Percentiles rank a stretch among this genome's conserved stretches.
Evolutionary conservation across 2,329 filamentous ascomycete genomes (phyloP).

Genomic region (Colletotrichum lentis): DNA sequence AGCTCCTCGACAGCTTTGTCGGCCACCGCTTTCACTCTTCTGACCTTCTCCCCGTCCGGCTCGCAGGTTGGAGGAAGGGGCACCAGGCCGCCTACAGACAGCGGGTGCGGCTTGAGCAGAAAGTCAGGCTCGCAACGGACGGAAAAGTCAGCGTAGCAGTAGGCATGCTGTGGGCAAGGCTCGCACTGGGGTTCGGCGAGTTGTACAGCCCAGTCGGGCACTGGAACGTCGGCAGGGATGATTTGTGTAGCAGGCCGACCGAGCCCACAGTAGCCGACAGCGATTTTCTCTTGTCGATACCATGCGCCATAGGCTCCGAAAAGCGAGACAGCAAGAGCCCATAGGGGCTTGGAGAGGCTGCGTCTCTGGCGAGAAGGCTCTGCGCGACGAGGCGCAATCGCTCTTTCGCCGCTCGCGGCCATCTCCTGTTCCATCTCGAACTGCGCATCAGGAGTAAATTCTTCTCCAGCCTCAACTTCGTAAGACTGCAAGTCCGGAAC

Average conservation of each 20-base stretch:
- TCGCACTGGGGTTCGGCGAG: constrained; percentile 85
- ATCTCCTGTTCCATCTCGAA: constrained; percentile 79
- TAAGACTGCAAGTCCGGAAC: constrained; percentile 45
- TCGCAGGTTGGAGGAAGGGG: constrained; percentile 92
- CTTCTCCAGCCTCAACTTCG: constrained; percentile 76
- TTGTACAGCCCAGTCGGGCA: constrained; percentile 77
- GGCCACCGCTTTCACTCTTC: constrained; percentile 85
- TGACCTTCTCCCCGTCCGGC: constrained; percentile 90
- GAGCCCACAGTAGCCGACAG: constrained; percentile 92
- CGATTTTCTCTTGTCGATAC: constrained; percentile 95
- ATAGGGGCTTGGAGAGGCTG: constrained; percentile 70
- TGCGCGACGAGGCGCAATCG: constrained; percentile 54
- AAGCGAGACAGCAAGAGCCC: constrained; percentile 74
- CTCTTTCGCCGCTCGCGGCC: constrained; percentile 60
- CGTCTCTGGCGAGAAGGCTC: constrained; percentile 51
- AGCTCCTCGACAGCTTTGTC: constrained; percentile 88
- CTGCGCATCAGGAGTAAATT: constrained; percentile 93
- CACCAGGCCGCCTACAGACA: constrained; percentile 80
- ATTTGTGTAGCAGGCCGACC: constrained; percentile 68
- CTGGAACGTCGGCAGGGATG: constrained; percentile 57
- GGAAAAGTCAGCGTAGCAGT: constrained; percentile 80
- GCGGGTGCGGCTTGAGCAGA: constrained; percentile 81
- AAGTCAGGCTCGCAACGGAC: constrained; percentile 88
- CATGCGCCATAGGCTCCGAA: constrained; percentile 78
- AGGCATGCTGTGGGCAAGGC: constrained; percentile 87